Conservation (phyloP, 179 eudicot species). For the Camellia oleifera region DNA sequence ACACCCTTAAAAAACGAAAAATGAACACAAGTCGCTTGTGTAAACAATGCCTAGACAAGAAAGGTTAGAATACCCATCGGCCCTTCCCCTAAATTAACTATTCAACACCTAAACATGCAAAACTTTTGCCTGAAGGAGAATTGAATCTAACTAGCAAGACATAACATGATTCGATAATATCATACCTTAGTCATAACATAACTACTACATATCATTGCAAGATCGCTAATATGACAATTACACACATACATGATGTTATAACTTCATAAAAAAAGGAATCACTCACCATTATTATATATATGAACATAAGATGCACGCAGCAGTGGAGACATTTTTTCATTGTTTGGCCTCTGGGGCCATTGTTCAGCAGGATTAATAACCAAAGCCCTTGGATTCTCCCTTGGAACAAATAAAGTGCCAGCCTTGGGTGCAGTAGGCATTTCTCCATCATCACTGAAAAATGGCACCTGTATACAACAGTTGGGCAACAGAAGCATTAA, state of each 20-base stretch:
- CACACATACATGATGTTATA: not conserved
- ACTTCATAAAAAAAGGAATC: not conserved
- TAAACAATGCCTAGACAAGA: too few species aligned
- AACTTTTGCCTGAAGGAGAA: too few species aligned
- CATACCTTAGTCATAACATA: too few species aligned
- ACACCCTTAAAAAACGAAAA: too few species aligned
- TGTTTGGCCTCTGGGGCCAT: conserved; percentile 11
- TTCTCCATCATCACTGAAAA: conserved; percentile 34
- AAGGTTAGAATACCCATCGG: too few species aligned
- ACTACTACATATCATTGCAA: too few species aligned
- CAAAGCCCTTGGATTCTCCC: conserved; percentile 48
- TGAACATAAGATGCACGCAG: conserved; percentile 14
- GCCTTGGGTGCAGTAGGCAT: conserved; percentile 19
- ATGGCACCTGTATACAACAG: conserved; percentile 38
- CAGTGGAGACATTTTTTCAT: conserved; percentile 21
- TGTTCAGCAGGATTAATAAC: conserved; percentile 28
- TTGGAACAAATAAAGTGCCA: conserved; percentile 25
- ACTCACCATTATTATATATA: conserved; percentile 28
- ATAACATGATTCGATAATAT: too few species aligned
- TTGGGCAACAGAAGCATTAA: not conserved
- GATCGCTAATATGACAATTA: too few species aligned
- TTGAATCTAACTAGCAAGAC: too few species aligned
- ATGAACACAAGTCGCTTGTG: too few species aligned
- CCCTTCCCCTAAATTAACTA: too few species aligned
- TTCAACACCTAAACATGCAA: too few species aligned